Evolutionary conservation across 225 moss, liverwort and hornwort genomes (phyloP), one percentile per base, ranked within the genome.

Genomic region (Sphagnum tenellum): DNA sequence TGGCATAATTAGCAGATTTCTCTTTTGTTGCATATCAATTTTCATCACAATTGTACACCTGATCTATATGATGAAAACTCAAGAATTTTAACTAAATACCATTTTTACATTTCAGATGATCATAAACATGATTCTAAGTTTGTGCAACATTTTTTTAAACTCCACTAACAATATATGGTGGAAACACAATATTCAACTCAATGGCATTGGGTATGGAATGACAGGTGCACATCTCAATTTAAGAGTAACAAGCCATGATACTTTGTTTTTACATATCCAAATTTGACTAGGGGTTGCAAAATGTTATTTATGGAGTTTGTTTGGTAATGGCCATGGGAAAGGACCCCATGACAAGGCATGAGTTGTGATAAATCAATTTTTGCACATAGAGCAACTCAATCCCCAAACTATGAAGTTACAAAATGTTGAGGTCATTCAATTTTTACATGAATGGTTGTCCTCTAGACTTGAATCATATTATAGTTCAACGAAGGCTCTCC

Each of bases 1-100:
- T 62, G 61, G 61, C 61, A 62, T 47, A 14, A 62, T 52, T 8
- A 62, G 2, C 61, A 62, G 61, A 45, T 62, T 5, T 3, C 12
- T 45, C 12, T 62, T 5, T 7, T 62, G 3, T 3, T 62, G 12
- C 61, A 62, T 45, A 14, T 62, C 4, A 45, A 9, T 3, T 62
- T 5, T 47, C 44, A 44, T 45, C 4, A 47, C 4, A 45, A 5
- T 45, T 10, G 12, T 7, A 3, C 3, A 3, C 4, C 5, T 14
- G 12, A 62, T 47, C 61, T 3, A 5, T 45, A 45, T 5, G 29
- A 62, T 7, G 8, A 8, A 7, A 44, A 7, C 2, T 5, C 4
- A 45, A 12, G 47, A 3, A 7, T 62, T 62, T 3, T 5, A 9
- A 8, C 8, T 2, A 10, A 62, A 4, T 62, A 62, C 2, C 6